phyloP scores from a whole-genome alignment of 2,329 filamentous ascomycete species.

The Bimuria novae-zelandiae region DNA sequence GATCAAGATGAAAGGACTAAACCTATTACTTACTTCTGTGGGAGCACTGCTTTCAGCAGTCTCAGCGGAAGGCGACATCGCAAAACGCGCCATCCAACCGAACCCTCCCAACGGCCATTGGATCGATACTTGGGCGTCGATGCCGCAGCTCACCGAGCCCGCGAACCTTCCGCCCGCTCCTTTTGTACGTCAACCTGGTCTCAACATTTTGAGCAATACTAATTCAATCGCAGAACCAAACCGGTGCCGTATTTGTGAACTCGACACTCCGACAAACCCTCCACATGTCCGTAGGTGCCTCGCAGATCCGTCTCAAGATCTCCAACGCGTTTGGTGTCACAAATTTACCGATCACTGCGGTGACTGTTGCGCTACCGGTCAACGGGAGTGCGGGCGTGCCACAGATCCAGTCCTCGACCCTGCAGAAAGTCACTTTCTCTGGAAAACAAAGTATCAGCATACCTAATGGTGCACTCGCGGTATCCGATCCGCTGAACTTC shows the following conservation, averaged over 20 bases:
- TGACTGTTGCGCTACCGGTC: constrained; percentile 61
- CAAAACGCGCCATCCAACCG: constrained; percentile 21
- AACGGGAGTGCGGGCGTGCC: constrained; percentile 60
- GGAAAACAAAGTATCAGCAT: constrained; percentile 57
- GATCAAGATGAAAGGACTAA: not conserved
- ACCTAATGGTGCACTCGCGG: constrained; percentile 60
- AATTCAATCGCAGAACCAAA: too few species aligned
- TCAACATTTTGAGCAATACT: too few species aligned
- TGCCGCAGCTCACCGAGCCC: constrained; percentile 68
- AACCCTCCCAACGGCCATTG: constrained; percentile 53
- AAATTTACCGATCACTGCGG: constrained; percentile 63
- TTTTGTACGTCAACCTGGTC: too few species aligned
- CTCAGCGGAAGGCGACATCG: constrained; percentile 4
- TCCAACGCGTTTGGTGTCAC: constrained; percentile 68
- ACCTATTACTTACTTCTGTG: constrained; percentile 13
- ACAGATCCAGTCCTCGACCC: constrained; percentile 57
- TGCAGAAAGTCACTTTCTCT: constrained; percentile 63
- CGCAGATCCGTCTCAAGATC: constrained; percentile 64
- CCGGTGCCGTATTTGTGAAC: constrained; percentile 61
- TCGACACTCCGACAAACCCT: constrained; percentile 70
- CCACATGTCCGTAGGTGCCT: constrained; percentile 61
- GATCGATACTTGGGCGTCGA: constrained; percentile 67
- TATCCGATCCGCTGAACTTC: constrained; percentile 66
- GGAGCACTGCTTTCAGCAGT: constrained; percentile 10
- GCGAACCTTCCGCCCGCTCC: constrained; percentile 64